phyloP scores from a whole-genome alignment of 139 green algal genomes.

The Chlorokybus atmophyticus region DNA sequence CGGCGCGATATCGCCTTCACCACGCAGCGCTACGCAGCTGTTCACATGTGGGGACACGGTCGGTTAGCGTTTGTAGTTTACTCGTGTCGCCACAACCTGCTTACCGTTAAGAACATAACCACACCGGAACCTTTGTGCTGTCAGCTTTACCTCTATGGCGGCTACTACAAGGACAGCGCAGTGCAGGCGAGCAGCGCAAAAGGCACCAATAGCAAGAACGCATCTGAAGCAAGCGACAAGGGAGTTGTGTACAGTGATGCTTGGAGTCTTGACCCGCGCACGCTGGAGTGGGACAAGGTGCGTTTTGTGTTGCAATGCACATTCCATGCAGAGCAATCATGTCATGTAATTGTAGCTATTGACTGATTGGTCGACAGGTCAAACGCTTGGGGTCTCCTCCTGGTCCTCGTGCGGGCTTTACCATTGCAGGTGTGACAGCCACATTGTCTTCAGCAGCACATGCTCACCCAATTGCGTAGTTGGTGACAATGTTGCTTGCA shows the following conservation, averaged over 20 bases:
- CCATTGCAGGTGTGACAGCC: no score
- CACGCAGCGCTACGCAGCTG: conserved; percentile 10
- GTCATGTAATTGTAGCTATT: no score
- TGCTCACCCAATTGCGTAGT: no score
- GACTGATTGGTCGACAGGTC: no score
- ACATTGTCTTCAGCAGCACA: no score
- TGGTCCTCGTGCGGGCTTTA: conserved; percentile 52
- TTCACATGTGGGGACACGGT: background rate
- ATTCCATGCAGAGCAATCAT: no score
- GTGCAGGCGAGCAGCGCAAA: conserved; percentile 39
- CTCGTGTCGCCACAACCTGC: no score
- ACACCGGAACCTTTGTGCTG: background rate
- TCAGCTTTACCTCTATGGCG: conserved; percentile 61
- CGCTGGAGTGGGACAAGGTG: conserved; percentile 68
- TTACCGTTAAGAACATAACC: background rate
- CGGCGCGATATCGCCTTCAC: conserved; percentile 18
- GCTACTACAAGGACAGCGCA: conserved; percentile 77
- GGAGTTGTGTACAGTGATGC: conserved; percentile 70
- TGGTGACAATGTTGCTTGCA: no score
- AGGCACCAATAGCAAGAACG: conserved; percentile 4
- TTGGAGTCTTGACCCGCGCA: conserved; percentile 58
- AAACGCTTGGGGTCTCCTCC: conserved; percentile 79
- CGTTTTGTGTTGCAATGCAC: background rate
- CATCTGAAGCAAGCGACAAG: conserved; percentile 47
- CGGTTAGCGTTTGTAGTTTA: no score